phyloP scores from a whole-genome alignment of 805 yeast species.

The Priceomyces castillae region DNA sequence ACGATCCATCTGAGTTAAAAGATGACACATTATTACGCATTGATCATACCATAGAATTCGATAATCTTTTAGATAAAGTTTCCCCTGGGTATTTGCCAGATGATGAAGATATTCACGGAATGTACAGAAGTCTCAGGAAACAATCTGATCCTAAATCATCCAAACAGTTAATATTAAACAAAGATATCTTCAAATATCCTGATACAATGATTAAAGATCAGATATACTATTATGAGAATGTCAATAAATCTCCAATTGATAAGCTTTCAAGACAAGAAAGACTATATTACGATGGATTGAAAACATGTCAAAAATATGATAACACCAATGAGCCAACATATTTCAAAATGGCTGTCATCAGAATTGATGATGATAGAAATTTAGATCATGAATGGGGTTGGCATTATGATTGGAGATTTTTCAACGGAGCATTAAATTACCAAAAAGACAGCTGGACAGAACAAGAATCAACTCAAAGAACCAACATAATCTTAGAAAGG shows the following conservation, averaged over 20 bases:
- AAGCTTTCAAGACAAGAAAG: constrained; percentile 17
- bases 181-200: constrained; percentile 21
- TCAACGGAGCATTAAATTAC: constrained; percentile 52
- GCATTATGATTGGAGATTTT: constrained; percentile 63
- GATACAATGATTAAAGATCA: constrained; percentile 13
- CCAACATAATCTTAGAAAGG: constrained; percentile 21
- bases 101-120: constrained; percentile 17
- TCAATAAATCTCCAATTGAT: constrained; percentile 10
- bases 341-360: constrained; percentile 33
- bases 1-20: constrained; percentile 11
- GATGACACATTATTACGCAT: constrained; percentile 11
- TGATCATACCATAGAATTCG: constrained; percentile 28
- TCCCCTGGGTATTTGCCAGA: constrained; percentile 14
- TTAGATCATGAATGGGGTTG: constrained; percentile 42
- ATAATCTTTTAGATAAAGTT: constrained; percentile 16
- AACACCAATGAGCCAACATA: constrained; percentile 31
- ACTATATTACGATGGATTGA: constrained; percentile 22
- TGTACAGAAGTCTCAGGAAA: constrained; percentile 16
- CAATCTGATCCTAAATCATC: constrained; percentile 12
- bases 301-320: constrained; percentile 13
- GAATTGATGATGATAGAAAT: constrained; percentile 28
- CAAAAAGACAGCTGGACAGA: constrained; percentile 30
- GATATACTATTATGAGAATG: constrained; percentile 14
- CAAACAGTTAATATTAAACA: constrained; percentile 14
- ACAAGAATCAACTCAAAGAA: constrained; percentile 19